A percentile compares a stretch with the other conserved stretches of the same genome.
Evolutionary conservation across 1,284 basidiomycete genomes (phyloP).

Genomic region (Moesziomyces sp.): DNA sequence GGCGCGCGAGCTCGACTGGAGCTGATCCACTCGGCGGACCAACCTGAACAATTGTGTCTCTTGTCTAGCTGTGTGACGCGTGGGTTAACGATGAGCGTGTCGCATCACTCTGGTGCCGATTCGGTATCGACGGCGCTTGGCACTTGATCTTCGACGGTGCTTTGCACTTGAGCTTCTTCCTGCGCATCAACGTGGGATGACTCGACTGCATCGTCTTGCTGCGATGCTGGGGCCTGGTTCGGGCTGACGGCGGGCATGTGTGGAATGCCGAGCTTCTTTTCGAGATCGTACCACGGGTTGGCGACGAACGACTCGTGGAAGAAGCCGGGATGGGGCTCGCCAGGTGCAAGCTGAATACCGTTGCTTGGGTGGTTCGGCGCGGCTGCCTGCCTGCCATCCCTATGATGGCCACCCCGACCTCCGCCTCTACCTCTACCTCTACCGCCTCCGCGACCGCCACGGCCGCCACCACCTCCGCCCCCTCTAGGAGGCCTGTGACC

Average conservation of each 20-base stretch:
- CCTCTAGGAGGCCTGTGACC: conserved; percentile 14
- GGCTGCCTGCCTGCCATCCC: background rate
- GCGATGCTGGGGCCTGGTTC: background rate
- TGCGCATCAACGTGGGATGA: background rate
- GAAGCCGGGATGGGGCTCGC: conserved; percentile 34
- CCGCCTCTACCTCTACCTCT: conserved; percentile 13
- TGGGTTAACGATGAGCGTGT: no score
- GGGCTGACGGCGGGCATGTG: conserved; percentile 18
- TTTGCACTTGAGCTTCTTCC: background rate
- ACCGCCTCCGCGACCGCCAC: conserved; percentile 2
- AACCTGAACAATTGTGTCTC: background rate
- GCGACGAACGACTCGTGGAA: conserved; percentile 41
- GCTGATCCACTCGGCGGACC: background rate
- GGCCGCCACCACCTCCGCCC: conserved; percentile 11
- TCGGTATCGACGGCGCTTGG: background rate
- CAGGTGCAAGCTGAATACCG: conserved; percentile 22
- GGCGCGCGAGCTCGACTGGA: conserved; percentile 53
- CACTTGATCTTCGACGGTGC: background rate
- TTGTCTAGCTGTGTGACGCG: no score
- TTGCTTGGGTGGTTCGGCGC: conserved; percentile 6
- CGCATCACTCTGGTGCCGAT: background rate
- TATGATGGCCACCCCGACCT: background rate
- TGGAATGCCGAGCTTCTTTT: conserved; percentile 21
- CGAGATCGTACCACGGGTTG: conserved; percentile 41
- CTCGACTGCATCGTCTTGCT: background rate